These are phyloP conservation scores for Pythium dissotocum DNA, from an alignment of 352 stramenopile genomes.

Conservation along the genomic window DNA sequence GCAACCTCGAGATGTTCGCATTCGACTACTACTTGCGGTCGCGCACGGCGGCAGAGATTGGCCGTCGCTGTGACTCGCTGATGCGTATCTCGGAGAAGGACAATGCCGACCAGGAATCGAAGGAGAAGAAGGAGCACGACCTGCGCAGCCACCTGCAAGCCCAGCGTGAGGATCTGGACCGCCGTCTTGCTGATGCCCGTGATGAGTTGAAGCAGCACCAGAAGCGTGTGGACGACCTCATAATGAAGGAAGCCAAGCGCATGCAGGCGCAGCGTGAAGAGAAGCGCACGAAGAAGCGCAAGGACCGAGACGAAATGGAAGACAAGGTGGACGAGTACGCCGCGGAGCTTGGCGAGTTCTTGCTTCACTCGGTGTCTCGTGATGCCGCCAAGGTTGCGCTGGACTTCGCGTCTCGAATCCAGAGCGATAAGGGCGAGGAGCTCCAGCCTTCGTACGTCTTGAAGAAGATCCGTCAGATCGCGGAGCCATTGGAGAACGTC, in stretches of 20 bases:
- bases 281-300: conserved; percentile 81
- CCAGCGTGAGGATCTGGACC: conserved; percentile 73
- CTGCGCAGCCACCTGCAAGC: conserved; percentile 56
- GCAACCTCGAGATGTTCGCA: conserved; percentile 89
- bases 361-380: conserved; percentile 31
- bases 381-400: conserved; percentile 41
- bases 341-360: conserved; percentile 58
- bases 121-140: conserved; percentile 78
- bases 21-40: conserved; percentile 99
- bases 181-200: conserved; percentile 58
- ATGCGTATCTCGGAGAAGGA: conserved; percentile 96
- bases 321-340: conserved; percentile 62
- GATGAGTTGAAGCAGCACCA: conserved; percentile 79
- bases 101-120: conserved; percentile 80
- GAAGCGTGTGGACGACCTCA: conserved; percentile 76
- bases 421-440: conserved; percentile 23
- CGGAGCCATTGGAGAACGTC: conserved; percentile 36
- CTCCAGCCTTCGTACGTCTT: conserved; percentile 38
- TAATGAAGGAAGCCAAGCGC: conserved; percentile 87
- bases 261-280: conserved; percentile 83
- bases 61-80: conserved; percentile 93
- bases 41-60: conserved; percentile 93
- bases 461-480: conserved; percentile 41
- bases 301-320: conserved; percentile 68
- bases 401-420: conserved; percentile 40